Conservation (phyloP, 805 yeast species). For the Teunomyces barrocoloradensis region DNA sequence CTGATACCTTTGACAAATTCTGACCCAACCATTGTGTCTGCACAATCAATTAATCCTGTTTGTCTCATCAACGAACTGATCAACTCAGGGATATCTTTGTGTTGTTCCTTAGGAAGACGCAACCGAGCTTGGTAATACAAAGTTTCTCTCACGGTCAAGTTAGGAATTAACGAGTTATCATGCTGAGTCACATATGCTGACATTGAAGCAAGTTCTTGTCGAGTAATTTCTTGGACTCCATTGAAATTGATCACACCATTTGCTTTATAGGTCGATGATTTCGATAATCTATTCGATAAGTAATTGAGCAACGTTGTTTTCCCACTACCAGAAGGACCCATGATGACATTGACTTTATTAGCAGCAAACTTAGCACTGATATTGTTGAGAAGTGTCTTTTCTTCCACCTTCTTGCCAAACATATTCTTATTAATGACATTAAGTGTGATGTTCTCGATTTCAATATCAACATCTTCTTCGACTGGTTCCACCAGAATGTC, state of each 20-base stretch:
- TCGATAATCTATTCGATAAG: constrained; percentile 54
- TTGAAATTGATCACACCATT: constrained; percentile 29
- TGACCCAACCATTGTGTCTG: constrained; percentile 55
- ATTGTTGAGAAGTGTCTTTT: constrained; percentile 28
- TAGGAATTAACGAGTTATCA: constrained; percentile 67
- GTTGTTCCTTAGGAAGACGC: constrained; percentile 48
- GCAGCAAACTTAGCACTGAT: constrained; percentile 53
- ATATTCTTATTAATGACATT: constrained; percentile 5
- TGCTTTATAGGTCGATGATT: constrained; percentile 17
- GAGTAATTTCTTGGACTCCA: constrained; percentile 21
- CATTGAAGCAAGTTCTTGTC: constrained; percentile 24
- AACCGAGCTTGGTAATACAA: constrained; percentile 67
- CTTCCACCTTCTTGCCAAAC: constrained; percentile 2
- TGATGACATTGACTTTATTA: constrained; percentile 63
- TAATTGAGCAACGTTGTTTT: constrained; percentile 66
- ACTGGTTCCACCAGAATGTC: background rate
- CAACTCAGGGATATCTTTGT: constrained; percentile 41
- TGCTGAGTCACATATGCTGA: constrained; percentile 83
- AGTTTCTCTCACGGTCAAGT: constrained; percentile 77
- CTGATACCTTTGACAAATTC: constrained; percentile 39
- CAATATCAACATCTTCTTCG: constrained; percentile 6
- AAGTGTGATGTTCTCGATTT: constrained; percentile 7
- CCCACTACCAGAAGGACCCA: constrained; percentile 84
- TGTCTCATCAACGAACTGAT: constrained; percentile 61
- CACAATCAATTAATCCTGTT: constrained; percentile 72